phyloP scores from a whole-genome alignment of 495 filamentous ascomycete species.

The Xylaria scruposa region DNA sequence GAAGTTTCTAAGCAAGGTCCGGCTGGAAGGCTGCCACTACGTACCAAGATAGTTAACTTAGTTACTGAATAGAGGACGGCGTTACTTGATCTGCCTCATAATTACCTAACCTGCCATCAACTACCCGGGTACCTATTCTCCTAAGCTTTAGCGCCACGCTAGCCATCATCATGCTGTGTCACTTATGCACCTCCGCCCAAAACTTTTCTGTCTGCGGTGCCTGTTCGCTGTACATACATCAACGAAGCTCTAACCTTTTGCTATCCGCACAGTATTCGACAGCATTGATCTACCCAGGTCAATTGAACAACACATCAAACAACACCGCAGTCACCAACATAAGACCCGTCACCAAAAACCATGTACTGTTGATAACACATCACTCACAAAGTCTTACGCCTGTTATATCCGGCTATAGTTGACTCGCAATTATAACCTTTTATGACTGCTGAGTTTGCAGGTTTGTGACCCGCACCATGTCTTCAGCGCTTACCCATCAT shows the following conservation, averaged over 20 bases:
- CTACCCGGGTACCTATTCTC: neutral
- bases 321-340: neutral
- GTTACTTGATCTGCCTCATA: constrained; percentile 2
- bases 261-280: constrained; percentile 7
- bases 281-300: constrained; percentile 15
- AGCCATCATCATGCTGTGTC: constrained; percentile 17
- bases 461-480: neutral
- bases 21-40: neutral
- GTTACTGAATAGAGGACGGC: neutral
- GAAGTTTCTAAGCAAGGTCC: neutral
- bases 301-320: constrained; percentile 13
- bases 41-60: neutral
- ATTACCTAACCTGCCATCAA: neutral
- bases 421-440: neutral
- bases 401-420: neutral
- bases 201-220: neutral
- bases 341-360: neutral
- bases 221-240: neutral
- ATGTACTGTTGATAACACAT: neutral
- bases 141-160: constrained; percentile 14
- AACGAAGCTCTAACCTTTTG: neutral
- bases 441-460: neutral
- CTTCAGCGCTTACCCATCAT: neutral
- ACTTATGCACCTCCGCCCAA: constrained; percentile 18
- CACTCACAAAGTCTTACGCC: neutral